phyloP scores from a whole-genome alignment of 2,329 filamentous ascomycete genomes.

The Phialocephala sp. region DNA sequence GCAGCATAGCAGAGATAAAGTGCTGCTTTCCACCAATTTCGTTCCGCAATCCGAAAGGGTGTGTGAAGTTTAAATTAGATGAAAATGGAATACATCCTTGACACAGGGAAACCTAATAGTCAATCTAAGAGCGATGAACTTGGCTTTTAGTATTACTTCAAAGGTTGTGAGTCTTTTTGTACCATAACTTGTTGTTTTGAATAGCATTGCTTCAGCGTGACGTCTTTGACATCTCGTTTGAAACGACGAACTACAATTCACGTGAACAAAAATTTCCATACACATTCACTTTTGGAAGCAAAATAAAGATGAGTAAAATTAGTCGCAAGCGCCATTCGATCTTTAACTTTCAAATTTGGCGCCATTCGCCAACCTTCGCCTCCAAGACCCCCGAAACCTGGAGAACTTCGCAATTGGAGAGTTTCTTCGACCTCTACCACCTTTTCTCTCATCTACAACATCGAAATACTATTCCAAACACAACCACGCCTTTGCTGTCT shows the following conservation, averaged over 20 bases:
- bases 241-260: not conserved
- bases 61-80: too few species aligned
- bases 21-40: too few species aligned
- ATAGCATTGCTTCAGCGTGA: not conserved
- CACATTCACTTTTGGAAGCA: not conserved
- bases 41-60: too few species aligned
- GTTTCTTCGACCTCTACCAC: not conserved
- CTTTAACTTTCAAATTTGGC: not conserved
- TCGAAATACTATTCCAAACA: not conserved
- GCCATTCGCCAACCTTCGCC: not conserved
- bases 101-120: too few species aligned
- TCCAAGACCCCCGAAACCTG: not conserved
- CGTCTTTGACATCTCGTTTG: not conserved
- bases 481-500: not conserved
- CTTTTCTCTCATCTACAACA: not conserved
- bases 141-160: too few species aligned
- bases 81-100: too few species aligned
- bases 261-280: not conserved
- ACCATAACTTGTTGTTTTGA: too few species aligned
- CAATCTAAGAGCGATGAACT: too few species aligned
- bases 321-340: not conserved
- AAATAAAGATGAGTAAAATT: not conserved
- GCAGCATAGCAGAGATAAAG: too few species aligned
- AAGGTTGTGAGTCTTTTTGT: too few species aligned
- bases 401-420: not conserved